Evolutionary conservation across 2,329 filamentous ascomycete species (phyloP).

Genomic region (Aspergillus transmontanensis): DNA sequence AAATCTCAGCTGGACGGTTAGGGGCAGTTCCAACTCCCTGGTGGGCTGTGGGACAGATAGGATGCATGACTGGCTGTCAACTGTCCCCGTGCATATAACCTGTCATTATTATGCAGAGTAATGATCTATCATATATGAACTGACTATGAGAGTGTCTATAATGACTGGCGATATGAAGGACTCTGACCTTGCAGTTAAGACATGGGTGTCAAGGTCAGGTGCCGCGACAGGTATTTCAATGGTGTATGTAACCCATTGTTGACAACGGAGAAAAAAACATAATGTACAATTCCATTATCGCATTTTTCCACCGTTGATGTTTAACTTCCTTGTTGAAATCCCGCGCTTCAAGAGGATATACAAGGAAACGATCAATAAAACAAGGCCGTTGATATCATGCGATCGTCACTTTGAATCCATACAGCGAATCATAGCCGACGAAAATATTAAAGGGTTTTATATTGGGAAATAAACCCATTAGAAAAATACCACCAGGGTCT

Average conservation of each 20-base stretch:
- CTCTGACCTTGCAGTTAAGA: background rate
- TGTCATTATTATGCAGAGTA: constrained; percentile 7
- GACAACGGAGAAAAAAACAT: background rate
- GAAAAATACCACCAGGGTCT: constrained; percentile 1
- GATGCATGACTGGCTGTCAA: constrained; percentile 1
- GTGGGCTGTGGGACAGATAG: background rate
- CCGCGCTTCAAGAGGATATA: background rate
- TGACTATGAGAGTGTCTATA: no score
- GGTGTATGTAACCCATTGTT: background rate
- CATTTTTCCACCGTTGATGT: background rate
- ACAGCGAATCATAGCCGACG: background rate
- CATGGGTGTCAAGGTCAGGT: background rate
- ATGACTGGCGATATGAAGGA: background rate
- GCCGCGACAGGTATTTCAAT: background rate
- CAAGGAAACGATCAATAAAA: constrained; percentile 3
- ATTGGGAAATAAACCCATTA: background rate
- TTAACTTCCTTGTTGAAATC: background rate
- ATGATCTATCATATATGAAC: constrained; percentile 5
- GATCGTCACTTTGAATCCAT: background rate
- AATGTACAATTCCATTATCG: background rate
- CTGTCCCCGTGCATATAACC: constrained; percentile 3
- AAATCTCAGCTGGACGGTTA: no score
- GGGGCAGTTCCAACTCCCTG: background rate
- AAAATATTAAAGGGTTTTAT: background rate
- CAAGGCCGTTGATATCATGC: constrained; percentile 9